Evolutionary conservation across 495 filamentous ascomycete species (phyloP).

Genomic region (Pseudotulostoma volvatum): DNA sequence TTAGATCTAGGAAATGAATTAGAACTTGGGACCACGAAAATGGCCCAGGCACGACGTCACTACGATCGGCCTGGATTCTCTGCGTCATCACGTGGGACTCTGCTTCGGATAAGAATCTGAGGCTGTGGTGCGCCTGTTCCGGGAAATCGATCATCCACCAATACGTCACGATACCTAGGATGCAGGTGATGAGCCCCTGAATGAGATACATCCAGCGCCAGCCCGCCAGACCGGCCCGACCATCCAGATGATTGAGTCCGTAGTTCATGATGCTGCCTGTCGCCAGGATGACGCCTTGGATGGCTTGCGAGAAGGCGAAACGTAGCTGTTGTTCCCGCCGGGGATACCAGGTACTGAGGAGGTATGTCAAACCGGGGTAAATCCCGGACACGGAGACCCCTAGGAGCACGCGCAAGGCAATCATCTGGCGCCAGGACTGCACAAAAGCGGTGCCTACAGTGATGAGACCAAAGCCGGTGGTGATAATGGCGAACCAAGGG

Average conservation of each 20-base stretch:
- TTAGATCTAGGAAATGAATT: conserved; percentile 44
- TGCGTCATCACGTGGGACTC: conserved; percentile 41
- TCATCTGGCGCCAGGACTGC: conserved; percentile 56
- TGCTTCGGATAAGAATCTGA: conserved; percentile 41
- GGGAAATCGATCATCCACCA: conserved; percentile 76
- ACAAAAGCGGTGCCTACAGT: conserved; percentile 59
- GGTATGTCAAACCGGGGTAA: conserved; percentile 53
- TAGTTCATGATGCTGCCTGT: conserved; percentile 60
- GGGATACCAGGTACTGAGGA: conserved; percentile 61
- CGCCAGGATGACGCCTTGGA: conserved; percentile 49
- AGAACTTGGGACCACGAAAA: conserved; percentile 46
- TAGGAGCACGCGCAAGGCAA: conserved; percentile 51
- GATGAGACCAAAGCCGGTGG: conserved; percentile 52
- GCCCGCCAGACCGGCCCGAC: conserved; percentile 40
- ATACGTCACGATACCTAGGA: conserved; percentile 52
- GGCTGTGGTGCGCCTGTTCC: conserved; percentile 43
- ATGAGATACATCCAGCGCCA: conserved; percentile 72
- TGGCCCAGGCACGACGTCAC: conserved; percentile 43
- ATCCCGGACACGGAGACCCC: conserved; percentile 54
- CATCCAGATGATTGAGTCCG: conserved; percentile 48
- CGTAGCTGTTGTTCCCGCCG: conserved; percentile 57
- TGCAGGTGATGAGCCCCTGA: conserved; percentile 45
- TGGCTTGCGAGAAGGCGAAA: conserved; percentile 57
- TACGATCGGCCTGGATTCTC: conserved; percentile 46
- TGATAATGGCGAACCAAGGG: conserved; percentile 50